A percentile compares a stretch with the other conserved stretches of the same genome.
Evolutionary conservation across 2,329 filamentous ascomycete genomes (phyloP).

Genomic region (Cercospora zeina): DNA sequence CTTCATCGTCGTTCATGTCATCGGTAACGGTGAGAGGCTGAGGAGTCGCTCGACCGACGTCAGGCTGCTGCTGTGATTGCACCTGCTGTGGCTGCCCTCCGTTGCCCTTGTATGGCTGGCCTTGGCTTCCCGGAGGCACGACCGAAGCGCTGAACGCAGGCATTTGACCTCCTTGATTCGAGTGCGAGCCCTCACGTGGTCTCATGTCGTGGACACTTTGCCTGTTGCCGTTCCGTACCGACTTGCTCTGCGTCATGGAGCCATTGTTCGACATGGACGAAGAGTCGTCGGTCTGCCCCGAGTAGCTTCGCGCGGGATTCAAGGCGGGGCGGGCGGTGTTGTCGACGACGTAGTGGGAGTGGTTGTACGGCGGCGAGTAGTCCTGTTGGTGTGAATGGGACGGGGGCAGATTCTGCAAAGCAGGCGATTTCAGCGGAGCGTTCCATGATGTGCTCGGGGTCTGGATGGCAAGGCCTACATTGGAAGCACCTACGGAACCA

Average conservation of each 20-base stretch:
- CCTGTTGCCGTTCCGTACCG: conserved; percentile 34
- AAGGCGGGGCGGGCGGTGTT: conserved; percentile 29
- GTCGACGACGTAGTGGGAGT: conserved; percentile 32
- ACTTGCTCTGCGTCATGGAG: conserved; percentile 33
- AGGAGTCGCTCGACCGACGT: conserved; percentile 44
- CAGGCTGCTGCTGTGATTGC: conserved; percentile 17
- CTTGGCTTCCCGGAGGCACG: conserved; percentile 48
- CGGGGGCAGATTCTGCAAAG: conserved; percentile 21
- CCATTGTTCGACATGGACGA: conserved; percentile 40
- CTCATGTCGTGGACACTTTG: conserved; percentile 40
- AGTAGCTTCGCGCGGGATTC: conserved; percentile 37
- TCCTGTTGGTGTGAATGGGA: conserved; percentile 26
- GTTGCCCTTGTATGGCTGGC: conserved; percentile 44
- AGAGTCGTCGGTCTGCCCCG: conserved; percentile 35
- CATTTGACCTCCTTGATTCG: conserved; percentile 31
- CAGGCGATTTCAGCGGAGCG: conserved; percentile 17
- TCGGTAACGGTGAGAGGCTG: conserved; percentile 43
- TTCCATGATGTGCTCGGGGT: conserved; percentile 27
- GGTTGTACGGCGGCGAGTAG: conserved; percentile 28
- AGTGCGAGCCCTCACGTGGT: conserved; percentile 34
- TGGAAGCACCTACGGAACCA: conserved; percentile 18
- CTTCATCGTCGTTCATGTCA: conserved; percentile 52
- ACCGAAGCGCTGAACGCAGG: conserved; percentile 50
- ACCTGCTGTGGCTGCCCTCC: conserved; percentile 31
- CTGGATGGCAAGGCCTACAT: conserved; percentile 34